These are phyloP conservation scores for Pistacia vera DNA, from an alignment of 345 rosid genomes.

Conservation along the genomic window DNA sequence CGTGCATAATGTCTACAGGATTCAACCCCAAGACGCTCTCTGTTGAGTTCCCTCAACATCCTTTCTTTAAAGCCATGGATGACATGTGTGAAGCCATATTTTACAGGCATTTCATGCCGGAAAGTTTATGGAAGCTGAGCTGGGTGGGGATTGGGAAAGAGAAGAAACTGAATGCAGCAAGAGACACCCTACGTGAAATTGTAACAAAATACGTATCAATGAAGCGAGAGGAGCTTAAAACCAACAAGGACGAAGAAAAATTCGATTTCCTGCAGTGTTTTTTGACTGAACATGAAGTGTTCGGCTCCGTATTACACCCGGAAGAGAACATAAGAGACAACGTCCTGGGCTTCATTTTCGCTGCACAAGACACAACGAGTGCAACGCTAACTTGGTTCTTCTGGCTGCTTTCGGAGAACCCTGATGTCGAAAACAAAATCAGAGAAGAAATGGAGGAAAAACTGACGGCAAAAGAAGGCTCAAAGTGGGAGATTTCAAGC, in stretches of 20 bases:
- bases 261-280: neutral
- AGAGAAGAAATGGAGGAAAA: neutral
- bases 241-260: neutral
- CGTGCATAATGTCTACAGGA: neutral
- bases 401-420: neutral
- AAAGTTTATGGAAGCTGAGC: conserved; percentile 20
- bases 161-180: conserved; percentile 6
- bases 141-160: conserved; percentile 25
- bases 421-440: neutral
- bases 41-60: neutral
- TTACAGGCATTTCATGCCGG: conserved; percentile 10
- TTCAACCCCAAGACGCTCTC: neutral
- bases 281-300: neutral
- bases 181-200: neutral
- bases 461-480: neutral
- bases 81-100: conserved; percentile 13
- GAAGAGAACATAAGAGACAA: neutral
- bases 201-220: neutral
- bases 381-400: conserved; percentile 1
- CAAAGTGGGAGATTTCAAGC: neutral
- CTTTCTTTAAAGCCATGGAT: conserved; percentile 12
- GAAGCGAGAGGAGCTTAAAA: neutral
- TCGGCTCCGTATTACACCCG: neutral
- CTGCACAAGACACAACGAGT: neutral
- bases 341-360: neutral